Base-by-base conservation (phyloP, 768 basidiomycete genomes). In the Mycena filopes region DNA sequence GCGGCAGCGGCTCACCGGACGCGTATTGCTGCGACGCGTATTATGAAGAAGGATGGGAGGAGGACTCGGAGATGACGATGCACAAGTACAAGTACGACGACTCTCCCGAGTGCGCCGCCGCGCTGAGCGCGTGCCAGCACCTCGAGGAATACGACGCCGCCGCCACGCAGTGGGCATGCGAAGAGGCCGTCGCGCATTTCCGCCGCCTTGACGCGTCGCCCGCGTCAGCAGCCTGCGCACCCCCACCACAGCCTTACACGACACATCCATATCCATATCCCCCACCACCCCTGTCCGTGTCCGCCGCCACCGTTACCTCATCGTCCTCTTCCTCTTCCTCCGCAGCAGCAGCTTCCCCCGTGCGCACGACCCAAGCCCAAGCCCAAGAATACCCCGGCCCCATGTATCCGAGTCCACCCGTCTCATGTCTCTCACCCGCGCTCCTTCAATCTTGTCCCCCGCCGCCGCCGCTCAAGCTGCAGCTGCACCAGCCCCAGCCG, bases 401-500 rank as follows among this genome's bases (percentile, higher is more conserved):
- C n/a, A n/a, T n/a, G n/a, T n/a, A n/a, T 48, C 29, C 31, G 53
- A 40, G 60, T 51, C 47, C 63, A 40, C 49, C 60, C 13, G 26
- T 49, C 2, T 47, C 60, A 42, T 66, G 60, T 23, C 56, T 69
- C 43, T 63, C 68, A 21, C 64, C 68, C 23, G 49, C 68, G n/a
- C 29, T 59, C 43, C 57, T 66, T 58, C n/a, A n/a, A n/a, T 54
- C 63, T 53, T 42, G 42, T 41, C 43, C 64, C 18, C 56, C 61
- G 8, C 68, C 60, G 12, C 56, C 61, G 8, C 68, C 60, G 12
- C 53, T 63, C 50, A 64, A 69, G 49, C 41, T 69, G 51, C 60
- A 69, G 49, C 41, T 69, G 51, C 60, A 65, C 47, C 68, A 69
- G 48, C 68, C 68, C 46, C 68, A 69, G 68, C 68, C 68, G 0